Base-by-base conservation (phyloP, 2,329 filamentous ascomycete genomes). In the Septoria petroselini region DNA sequence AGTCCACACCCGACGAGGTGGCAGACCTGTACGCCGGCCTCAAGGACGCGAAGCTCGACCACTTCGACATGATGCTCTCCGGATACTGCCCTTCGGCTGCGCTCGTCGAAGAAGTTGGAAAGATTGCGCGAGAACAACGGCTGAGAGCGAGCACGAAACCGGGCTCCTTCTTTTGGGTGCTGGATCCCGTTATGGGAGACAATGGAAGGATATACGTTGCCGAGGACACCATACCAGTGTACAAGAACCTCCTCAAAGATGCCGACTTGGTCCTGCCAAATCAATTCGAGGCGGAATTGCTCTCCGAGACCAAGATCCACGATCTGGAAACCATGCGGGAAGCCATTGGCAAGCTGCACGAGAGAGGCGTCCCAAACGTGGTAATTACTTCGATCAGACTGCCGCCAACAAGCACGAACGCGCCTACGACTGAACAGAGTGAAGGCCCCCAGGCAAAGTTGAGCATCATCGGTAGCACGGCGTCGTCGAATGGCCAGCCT, bases 101-200 rank as follows among this genome's bases (percentile, higher is more conserved):
- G 6, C 86, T 85, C 1, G 88, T 98, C 30, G 80, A 87, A 62
- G 85, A 88, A 7, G 87, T 97, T 1, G 93, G 91, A 7, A 76
- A 78, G 48, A 95, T 98, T 58, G 93, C 82, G 9, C 78, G 84
- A 57, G 89, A 95, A 61, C 77, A 96, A 53, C 86, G 85, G 66
- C 74, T 79, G 45, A 85, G 83, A 61, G 77, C 81, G 1, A 74
- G 73, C 29, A 74, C 72, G 11, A 77, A 76, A 25, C 84, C 86
- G 0, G 87, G 89, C 0, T 82, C 79, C 38, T 95, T 97, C 73
- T 97, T 97, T 72, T 97, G 91, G 91, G 88, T 95, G 2, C 78
- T 98, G 19, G 93, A 98, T 68, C 93, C 94, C 0, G 93, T 98
- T 40, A 98, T 98, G 93, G 93, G 93, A 23, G 93, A 98, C 67